Evolutionary conservation across 352 stramenopile species (phyloP).

Genomic region (Blastocystis sp.): DNA sequence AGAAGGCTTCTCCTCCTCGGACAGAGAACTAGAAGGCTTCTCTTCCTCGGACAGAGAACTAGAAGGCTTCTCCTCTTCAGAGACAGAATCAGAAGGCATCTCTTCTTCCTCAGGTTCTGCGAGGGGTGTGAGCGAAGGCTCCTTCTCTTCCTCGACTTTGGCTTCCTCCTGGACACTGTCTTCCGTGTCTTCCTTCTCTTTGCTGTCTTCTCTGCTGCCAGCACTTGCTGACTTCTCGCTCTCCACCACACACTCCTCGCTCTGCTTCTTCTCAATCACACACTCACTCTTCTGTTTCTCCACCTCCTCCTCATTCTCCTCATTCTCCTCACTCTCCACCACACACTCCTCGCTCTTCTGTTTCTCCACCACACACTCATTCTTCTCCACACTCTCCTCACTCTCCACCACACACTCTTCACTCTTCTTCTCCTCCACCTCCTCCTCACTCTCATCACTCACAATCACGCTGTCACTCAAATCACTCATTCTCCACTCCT

Average conservation of each 20-base stretch:
- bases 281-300: not conserved
- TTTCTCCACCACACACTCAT: not conserved
- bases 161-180: not conserved
- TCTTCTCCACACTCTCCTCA: not conserved
- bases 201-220: not conserved
- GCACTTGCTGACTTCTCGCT: not conserved
- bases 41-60: not conserved
- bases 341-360: conserved; percentile 12
- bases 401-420: not conserved
- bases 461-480: not conserved
- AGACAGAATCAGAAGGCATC: too few species aligned
- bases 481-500: conserved; percentile 2
- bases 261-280: not conserved
- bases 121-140: too few species aligned
- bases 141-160: not conserved
- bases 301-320: not conserved
- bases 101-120: too few species aligned
- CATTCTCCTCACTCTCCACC: not conserved
- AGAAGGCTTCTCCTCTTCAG: too few species aligned
- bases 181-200: not conserved
- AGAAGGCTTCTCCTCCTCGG: too few species aligned
- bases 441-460: not conserved
- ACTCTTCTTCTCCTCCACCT: not conserved
- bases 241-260: not conserved
- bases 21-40: too few species aligned